Conservation (phyloP, 1,284 basidiomycete species). For the Ganoderma boninense region DNA sequence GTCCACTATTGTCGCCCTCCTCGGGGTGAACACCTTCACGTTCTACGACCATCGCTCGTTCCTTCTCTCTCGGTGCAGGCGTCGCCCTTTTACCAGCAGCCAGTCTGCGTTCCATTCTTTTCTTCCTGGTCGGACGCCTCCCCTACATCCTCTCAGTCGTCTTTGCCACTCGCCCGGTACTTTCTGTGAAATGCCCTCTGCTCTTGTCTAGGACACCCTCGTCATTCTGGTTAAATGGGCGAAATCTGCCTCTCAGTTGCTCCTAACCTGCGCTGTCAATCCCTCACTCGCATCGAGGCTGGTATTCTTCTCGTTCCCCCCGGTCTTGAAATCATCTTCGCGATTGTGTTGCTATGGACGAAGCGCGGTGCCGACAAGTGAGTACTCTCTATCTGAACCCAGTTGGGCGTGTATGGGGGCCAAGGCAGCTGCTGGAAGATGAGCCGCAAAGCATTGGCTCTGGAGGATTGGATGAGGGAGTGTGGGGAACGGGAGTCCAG, state of each 20-base stretch:
- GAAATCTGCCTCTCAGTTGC: conserved; percentile 74
- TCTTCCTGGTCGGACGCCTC: conserved; percentile 28
- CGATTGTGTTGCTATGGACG: conserved; percentile 58
- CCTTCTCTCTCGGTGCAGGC: conserved; percentile 37
- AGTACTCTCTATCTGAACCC: conserved; percentile 38
- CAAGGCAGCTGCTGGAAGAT: background rate
- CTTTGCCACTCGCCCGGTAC: conserved; percentile 28
- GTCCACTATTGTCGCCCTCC: conserved; percentile 7
- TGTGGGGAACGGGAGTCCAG: background rate
- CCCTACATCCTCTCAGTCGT: conserved; percentile 7
- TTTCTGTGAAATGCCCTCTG: conserved; percentile 36
- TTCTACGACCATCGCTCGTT: conserved; percentile 24
- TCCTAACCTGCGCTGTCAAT: conserved; percentile 73
- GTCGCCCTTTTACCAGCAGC: conserved; percentile 42
- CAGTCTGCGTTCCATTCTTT: conserved; percentile 49
- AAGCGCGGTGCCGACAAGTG: conserved; percentile 64
- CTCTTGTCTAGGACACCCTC: conserved; percentile 28
- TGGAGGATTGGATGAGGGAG: background rate
- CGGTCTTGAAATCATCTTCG: conserved; percentile 66
- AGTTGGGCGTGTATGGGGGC: background rate
- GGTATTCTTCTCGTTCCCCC: conserved; percentile 67
- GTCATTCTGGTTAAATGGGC: conserved; percentile 44
- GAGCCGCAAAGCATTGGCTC: background rate
- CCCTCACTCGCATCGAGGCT: conserved; percentile 57
- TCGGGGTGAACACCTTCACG: conserved; percentile 12